Evolutionary conservation across 2,329 filamentous ascomycete species (phyloP).

Genomic region (Dactylellina sp.): DNA sequence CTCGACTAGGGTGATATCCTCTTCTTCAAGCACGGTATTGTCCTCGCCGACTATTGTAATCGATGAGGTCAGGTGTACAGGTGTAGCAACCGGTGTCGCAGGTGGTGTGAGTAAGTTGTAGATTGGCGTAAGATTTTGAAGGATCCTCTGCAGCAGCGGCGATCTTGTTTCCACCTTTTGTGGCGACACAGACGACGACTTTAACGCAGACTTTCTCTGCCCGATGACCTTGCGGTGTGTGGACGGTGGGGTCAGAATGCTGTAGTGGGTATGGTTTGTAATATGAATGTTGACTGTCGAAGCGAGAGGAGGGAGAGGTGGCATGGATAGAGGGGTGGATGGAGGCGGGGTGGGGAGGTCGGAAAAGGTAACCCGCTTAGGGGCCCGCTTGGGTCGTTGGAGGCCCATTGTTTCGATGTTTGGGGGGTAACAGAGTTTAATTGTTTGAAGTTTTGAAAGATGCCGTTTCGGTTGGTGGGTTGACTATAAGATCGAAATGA

Average conservation of each 20-base stretch:
- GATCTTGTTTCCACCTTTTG: slow-evolving; percentile 28
- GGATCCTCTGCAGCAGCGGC: slow-evolving; percentile 38
- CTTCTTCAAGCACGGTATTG: slow-evolving; percentile 4
- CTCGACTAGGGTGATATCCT: background rate
- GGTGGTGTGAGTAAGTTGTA: slow-evolving; percentile 31
- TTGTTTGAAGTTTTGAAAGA: no score
- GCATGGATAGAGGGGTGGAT: slow-evolving; percentile 28
- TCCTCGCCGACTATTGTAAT: slow-evolving; percentile 23
- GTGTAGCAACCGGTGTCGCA: slow-evolving; percentile 23
- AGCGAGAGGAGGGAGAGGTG: slow-evolving; percentile 26
- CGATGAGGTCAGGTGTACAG: slow-evolving; percentile 11
- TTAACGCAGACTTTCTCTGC: background rate
- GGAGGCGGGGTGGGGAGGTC: slow-evolving; percentile 34
- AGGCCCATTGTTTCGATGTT: slow-evolving; percentile 39
- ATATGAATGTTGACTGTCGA: slow-evolving; percentile 50
- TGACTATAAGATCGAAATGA: slow-evolving; percentile 1
- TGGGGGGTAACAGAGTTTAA: background rate
- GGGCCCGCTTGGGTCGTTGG: slow-evolving; percentile 8
- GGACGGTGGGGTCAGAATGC: slow-evolving; percentile 35
- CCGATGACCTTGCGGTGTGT: slow-evolving; percentile 13
- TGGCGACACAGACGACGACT: slow-evolving; percentile 8
- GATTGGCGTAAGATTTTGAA: slow-evolving; percentile 37
- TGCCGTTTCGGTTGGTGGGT: background rate
- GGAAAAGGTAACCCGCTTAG: slow-evolving; percentile 13
- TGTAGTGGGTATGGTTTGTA: slow-evolving; percentile 43